Evolutionary conservation across 495 filamentous ascomycete species (phyloP), one percentile per base, ranked within the genome.

Genomic region (Paragyromitra xinjiangensis): DNA sequence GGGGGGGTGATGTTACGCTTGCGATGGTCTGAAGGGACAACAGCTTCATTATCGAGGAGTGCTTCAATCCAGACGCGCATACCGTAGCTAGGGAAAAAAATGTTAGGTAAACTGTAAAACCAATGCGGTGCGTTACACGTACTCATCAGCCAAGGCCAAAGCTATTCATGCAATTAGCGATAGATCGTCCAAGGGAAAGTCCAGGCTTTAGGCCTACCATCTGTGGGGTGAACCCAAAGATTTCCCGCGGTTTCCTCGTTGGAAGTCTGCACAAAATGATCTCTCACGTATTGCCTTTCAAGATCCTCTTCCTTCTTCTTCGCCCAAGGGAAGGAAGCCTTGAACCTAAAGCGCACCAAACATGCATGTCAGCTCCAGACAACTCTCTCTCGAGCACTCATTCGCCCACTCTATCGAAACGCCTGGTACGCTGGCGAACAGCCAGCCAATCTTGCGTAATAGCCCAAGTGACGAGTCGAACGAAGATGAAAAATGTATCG

Each of bases 271-370:
- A 88, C 84, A 24, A 95, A 89, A 8, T 84, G 79, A 11, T 86
- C 86, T 84, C 95, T 97, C 81, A 98, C 87, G 79, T 93, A 95
- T 76, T 91, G 92, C 75, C 94, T 91, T 87, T 99, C 95, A 7
- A 85, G 86, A 75, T 91, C 90, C 84, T 99, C 95, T 82, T 99
- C 96, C 6, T 90, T 88, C 40, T 88, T 84, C 71, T 91, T 91
- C 14, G 95, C 94, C 87, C 94, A 98, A 3, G 95, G 95, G 83
- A 98, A 99, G 6, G 95, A 93, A 69, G 96, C 96, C 85, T 98
- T 99, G 88, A 98, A 99, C 79, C 81, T 83, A 73, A 58, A 51
- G 40, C 68, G 12, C 45, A 61, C 40, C 73, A 62, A 68, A 64
- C 59, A 56, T 22, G 6, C 29, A 40, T 64, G 70, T 82, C 64